Percentiles rank a stretch among this genome's conserved stretches.
Conservation (phyloP, 75 land plant species). For the Sequoia sempervirens region DNA sequence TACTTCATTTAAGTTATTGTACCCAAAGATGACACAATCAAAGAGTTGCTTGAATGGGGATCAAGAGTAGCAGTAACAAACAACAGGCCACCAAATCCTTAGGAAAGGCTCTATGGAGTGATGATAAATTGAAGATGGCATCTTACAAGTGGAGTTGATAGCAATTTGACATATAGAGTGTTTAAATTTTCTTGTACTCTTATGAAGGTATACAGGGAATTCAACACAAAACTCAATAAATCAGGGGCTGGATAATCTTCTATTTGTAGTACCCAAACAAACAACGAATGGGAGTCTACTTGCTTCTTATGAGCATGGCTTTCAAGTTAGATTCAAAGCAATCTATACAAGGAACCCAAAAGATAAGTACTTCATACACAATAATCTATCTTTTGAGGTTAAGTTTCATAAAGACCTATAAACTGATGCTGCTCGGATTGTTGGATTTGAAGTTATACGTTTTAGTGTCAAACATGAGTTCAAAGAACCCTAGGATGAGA, state of each 20-base stretch:
- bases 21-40: conserved; percentile 86
- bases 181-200: neutral
- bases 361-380: too few species aligned
- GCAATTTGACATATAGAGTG: neutral
- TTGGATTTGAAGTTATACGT: too few species aligned
- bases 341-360: too few species aligned
- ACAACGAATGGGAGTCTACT: too few species aligned
- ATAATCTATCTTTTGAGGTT: too few species aligned
- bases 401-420: too few species aligned
- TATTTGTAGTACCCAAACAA: too few species aligned
- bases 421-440: too few species aligned
- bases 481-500: conserved; percentile 57
- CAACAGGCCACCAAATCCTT: conserved; percentile 78
- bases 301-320: too few species aligned
- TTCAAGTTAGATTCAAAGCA: too few species aligned
- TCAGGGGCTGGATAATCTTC: too few species aligned
- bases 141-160: neutral
- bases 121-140: neutral
- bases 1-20: conserved; percentile 69
- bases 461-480: conserved; percentile 73
- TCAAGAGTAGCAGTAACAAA: conserved; percentile 76
- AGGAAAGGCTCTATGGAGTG: conserved; percentile 14
- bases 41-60: conserved; percentile 83
- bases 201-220: neutral
- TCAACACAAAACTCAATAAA: neutral